Evolutionary conservation across 805 yeast species (phyloP).

Genomic region (Candida palmyrensis): DNA sequence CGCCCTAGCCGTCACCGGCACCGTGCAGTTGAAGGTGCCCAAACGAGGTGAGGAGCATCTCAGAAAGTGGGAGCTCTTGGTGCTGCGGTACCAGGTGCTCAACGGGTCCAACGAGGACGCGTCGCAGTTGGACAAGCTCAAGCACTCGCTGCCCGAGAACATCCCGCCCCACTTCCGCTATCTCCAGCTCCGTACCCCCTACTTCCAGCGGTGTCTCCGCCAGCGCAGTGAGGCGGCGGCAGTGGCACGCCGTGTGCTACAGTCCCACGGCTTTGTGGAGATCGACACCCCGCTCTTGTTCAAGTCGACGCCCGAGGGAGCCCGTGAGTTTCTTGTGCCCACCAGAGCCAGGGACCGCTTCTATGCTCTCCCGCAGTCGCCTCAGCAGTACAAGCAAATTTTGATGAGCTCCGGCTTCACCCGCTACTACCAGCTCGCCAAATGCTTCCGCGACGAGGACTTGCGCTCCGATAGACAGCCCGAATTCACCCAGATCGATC

Average conservation of each 20-base stretch:
- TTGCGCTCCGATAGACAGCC: conserved; percentile 94
- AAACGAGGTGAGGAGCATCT: conserved; percentile 13
- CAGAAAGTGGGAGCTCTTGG: conserved; percentile 51
- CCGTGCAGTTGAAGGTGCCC: conserved; percentile 28
- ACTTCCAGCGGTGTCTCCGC: conserved; percentile 51
- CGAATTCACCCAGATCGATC: conserved; percentile 94
- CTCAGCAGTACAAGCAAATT: conserved; percentile 94
- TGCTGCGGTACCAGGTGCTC: conserved; percentile 48
- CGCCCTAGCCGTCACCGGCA: conserved; percentile 63
- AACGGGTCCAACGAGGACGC: conserved; percentile 63
- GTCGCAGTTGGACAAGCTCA: conserved; percentile 60
- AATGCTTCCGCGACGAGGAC: conserved; percentile 95
- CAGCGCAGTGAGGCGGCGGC: conserved; percentile 53
- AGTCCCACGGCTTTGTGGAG: conserved; percentile 56
- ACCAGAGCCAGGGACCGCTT: conserved; percentile 58
- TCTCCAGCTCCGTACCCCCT: conserved; percentile 65
- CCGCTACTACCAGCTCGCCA: conserved; percentile 84
- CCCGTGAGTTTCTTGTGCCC: conserved; percentile 92
- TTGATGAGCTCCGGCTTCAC: conserved; percentile 91
- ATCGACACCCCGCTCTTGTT: conserved; percentile 90
- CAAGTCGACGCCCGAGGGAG: conserved; percentile 98
- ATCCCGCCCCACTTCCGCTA: conserved; percentile 81
- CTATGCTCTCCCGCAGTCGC: conserved; percentile 95
- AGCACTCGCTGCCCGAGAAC: conserved; percentile 42
- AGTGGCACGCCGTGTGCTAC: conserved; percentile 37